These are phyloP conservation scores for Pisolithus albus DNA, from an alignment of 768 basidiomycete genomes.

Conservation along the genomic window DNA sequence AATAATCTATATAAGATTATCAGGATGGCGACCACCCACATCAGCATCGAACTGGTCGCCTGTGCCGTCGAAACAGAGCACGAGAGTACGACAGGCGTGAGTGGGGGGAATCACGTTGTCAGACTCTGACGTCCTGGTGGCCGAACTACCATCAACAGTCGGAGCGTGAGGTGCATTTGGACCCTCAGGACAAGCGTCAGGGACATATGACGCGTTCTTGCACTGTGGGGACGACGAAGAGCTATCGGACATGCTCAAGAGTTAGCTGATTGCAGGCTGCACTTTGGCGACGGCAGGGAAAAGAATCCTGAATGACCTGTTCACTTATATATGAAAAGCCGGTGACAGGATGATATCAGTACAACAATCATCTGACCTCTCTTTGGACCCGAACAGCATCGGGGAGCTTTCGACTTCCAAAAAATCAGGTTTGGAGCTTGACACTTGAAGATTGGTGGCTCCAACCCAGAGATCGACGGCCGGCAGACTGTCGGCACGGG, in stretches of 20 bases:
- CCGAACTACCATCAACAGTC: background rate
- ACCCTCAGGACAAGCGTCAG: background rate
- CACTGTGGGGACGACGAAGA: background rate
- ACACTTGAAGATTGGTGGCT: no score
- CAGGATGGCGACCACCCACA: slow-evolving; percentile 30
- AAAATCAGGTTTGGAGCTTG: no score
- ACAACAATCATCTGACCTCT: no score
- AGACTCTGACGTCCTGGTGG: background rate
- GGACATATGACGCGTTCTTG: background rate
- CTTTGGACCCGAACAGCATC: no score
- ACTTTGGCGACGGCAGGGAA: background rate
- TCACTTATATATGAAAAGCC: no score
- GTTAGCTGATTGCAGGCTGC: background rate
- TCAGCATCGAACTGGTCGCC: slow-evolving; percentile 65
- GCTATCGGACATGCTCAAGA: background rate
- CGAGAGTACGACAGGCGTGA: slow-evolving; percentile 45
- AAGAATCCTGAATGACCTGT: background rate
- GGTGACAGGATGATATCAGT: no score
- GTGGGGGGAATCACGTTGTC: slow-evolving; percentile 37
- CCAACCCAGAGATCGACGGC: no score
- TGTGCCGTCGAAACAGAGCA: slow-evolving; percentile 61
- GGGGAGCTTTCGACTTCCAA: no score
- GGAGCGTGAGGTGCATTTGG: background rate
- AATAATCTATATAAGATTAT: background rate
- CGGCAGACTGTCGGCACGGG: no score